phyloP scores from a whole-genome alignment of 2,329 filamentous ascomycete species.

The Chaetomiaceae sp. region DNA sequence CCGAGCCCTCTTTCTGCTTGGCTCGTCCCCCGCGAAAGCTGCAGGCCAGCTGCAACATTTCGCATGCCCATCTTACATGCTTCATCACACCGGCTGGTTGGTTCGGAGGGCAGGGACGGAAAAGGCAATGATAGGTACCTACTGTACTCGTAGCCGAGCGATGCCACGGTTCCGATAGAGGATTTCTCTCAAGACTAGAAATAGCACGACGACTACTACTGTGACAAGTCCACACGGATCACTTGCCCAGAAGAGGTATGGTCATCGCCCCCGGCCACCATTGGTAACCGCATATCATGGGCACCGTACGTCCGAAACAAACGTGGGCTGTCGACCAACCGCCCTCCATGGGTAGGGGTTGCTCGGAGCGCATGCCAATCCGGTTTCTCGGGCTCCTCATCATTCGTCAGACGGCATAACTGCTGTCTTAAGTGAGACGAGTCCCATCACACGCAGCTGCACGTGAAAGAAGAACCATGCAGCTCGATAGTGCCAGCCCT shows the following conservation, averaged over 20 bases:
- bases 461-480: slow-evolving; percentile 13
- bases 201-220: background rate
- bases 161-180: background rate
- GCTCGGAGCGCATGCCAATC: no score
- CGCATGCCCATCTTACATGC: slow-evolving; percentile 4
- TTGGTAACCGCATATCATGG: no score
- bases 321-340: no score
- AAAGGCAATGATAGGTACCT: slow-evolving; percentile 3
- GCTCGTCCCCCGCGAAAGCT: slow-evolving; percentile 6
- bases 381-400: no score
- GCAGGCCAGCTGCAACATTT: background rate
- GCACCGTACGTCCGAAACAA: no score
- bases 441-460: slow-evolving; percentile 4
- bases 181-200: background rate
- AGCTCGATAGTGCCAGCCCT: slow-evolving; percentile 5
- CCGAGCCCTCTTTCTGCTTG: background rate
- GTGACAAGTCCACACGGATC: no score
- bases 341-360: no score
- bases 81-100: background rate
- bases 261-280: no score
- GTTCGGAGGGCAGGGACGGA: background rate
- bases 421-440: background rate
- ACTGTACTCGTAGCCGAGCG: no score
- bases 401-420: no score
- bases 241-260: no score